Conservation (phyloP, 108 stramenopile species). For the Epipyxis sp. region DNA sequence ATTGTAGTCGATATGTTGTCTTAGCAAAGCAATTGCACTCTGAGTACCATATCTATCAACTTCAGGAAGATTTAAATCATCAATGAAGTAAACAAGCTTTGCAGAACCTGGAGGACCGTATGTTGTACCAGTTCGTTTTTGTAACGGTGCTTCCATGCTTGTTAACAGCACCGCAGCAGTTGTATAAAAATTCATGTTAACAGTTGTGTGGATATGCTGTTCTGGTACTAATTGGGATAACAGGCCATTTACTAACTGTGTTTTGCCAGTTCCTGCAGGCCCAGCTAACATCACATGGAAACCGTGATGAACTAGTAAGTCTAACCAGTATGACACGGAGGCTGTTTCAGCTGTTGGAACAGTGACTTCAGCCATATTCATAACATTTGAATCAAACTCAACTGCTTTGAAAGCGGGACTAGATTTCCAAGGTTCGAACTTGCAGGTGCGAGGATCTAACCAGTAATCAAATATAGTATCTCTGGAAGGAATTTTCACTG, state of each 20-base stretch:
- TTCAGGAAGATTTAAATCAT: conserved; percentile 71
- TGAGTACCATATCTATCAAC: conserved; percentile 70
- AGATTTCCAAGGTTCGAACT: conserved; percentile 49
- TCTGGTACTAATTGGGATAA: conserved; percentile 40
- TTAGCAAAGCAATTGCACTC: conserved; percentile 65
- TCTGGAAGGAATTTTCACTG: conserved; percentile 26
- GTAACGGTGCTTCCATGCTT: conserved; percentile 52
- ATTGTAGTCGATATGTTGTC: conserved; percentile 72
- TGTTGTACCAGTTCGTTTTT: conserved; percentile 58
- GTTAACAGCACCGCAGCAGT: conserved; percentile 48
- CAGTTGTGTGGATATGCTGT: conserved; percentile 38
- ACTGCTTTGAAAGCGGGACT: conserved; percentile 40
- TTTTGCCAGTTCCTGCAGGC: conserved; percentile 67
- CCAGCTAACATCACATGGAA: conserved; percentile 65
- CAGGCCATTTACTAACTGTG: conserved; percentile 56
- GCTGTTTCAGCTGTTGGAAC: conserved; percentile 60
- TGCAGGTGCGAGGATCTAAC: conserved; percentile 34
- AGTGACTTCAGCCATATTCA: conserved; percentile 49
- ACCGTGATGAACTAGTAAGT: conserved; percentile 48
- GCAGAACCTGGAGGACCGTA: conserved; percentile 59
- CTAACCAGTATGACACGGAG: conserved; percentile 62
- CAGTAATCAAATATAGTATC: conserved; percentile 54
- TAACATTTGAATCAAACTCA: conserved; percentile 40
- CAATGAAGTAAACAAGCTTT: conserved; percentile 66
- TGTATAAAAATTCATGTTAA: conserved; percentile 65